Conservation (phyloP, 2,329 filamentous ascomycete species). For the Verticillium tricorpus region DNA sequence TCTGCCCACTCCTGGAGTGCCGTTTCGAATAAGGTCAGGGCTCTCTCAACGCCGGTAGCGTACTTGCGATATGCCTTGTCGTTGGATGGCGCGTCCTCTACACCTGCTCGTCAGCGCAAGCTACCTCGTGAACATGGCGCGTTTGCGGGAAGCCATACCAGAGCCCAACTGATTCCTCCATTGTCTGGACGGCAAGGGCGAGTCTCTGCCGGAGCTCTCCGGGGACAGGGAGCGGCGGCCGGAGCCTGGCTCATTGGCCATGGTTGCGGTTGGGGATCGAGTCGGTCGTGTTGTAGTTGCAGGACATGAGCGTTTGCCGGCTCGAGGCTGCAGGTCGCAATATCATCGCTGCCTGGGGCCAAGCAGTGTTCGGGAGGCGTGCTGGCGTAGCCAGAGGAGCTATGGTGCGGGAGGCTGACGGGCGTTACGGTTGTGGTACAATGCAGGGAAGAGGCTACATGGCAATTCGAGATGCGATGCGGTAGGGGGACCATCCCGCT, state of each 20-base stretch:
- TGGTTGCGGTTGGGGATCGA: slow-evolving; percentile 28
- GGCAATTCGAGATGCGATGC: background rate
- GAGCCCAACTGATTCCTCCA: slow-evolving; percentile 73
- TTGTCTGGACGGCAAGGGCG: slow-evolving; percentile 64
- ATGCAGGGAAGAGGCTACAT: background rate
- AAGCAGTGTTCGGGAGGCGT: background rate
- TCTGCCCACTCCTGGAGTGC: slow-evolving; percentile 98
- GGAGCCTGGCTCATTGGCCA: slow-evolving; percentile 60
- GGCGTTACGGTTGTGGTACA: background rate
- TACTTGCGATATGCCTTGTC: slow-evolving; percentile 80
- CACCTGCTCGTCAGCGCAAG: background rate
- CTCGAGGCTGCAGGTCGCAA: slow-evolving; percentile 19
- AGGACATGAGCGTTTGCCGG: slow-evolving; percentile 5
- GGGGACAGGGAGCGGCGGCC: slow-evolving; percentile 63
- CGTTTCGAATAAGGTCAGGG: slow-evolving; percentile 85
- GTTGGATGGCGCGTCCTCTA: slow-evolving; percentile 53
- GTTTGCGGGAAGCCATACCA: slow-evolving; percentile 48
- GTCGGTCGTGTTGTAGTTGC: slow-evolving; percentile 6
- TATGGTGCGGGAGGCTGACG: background rate
- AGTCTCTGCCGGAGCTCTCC: slow-evolving; percentile 77
- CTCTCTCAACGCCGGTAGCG: slow-evolving; percentile 80
- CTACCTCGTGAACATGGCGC: background rate
- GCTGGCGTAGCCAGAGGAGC: background rate
- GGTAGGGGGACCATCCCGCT: background rate
- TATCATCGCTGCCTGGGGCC: background rate